Conservation (phyloP, 1,139 yeast genomes). For the Blastobotrys serpentis region DNA sequence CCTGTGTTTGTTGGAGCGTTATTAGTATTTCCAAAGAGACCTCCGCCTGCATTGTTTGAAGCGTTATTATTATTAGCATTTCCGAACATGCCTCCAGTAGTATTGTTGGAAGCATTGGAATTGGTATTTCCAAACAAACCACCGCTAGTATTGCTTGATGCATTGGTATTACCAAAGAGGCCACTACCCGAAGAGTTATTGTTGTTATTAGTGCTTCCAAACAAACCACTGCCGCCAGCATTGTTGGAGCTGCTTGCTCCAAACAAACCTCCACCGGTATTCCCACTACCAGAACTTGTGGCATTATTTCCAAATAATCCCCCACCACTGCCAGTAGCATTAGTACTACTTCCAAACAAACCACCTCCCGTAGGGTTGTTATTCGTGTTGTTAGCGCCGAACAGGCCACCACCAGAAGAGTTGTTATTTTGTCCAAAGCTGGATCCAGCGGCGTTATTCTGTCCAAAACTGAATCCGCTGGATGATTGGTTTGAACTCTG, state of each 20-base stretch:
- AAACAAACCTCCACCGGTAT: conserved; percentile 13
- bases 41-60: conserved; percentile 20
- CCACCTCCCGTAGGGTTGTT: conserved; percentile 19
- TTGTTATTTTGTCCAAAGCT: conserved; percentile 18
- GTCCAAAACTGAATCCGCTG: conserved; percentile 2
- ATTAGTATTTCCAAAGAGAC: conserved; percentile 23
- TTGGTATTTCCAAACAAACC: conserved; percentile 24
- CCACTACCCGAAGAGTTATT: conserved; percentile 23
- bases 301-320: conserved; percentile 9
- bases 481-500: background rate
- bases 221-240: conserved; percentile 22
- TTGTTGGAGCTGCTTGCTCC: conserved; percentile 19
- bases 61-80: conserved; percentile 26
- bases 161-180: conserved; percentile 31
- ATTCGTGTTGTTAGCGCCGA: conserved; percentile 9
- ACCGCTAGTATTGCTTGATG: conserved; percentile 22
- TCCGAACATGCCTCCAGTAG: conserved; percentile 35
- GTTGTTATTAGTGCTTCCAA: conserved; percentile 20
- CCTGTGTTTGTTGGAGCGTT: conserved; percentile 2
- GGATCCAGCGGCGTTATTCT: conserved; percentile 8
- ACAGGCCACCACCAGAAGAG: conserved; percentile 20
- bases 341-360: conserved; percentile 23
- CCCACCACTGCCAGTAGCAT: conserved; percentile 1
- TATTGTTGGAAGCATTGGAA: conserved; percentile 20
- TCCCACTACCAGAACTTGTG: conserved; percentile 14